A percentile compares a stretch with the other conserved stretches of the same genome.
phyloP scores from a whole-genome alignment of 2,329 filamentous ascomycete genomes.

The Penicillium hesseltinei region DNA sequence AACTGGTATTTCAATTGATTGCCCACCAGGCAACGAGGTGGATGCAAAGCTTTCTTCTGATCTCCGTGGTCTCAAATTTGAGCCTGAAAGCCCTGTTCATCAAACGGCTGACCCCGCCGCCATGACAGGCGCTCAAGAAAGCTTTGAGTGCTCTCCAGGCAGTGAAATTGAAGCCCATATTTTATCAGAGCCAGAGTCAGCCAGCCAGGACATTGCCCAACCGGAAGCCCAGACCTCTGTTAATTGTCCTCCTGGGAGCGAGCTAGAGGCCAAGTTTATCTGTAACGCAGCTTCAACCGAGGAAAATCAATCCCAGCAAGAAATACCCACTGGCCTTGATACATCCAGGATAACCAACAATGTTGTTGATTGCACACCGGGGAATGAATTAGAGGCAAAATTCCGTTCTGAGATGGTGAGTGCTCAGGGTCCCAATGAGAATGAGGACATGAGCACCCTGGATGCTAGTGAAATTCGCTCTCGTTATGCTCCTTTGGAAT shows the following conservation, averaged over 20 bases:
- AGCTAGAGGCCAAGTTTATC: slow-evolving; percentile 13
- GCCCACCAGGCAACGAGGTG: slow-evolving; percentile 11
- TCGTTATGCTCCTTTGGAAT: slow-evolving; percentile 2
- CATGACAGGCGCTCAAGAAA: background rate
- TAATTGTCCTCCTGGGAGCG: slow-evolving; percentile 18
- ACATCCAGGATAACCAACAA: background rate
- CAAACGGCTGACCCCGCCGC: background rate
- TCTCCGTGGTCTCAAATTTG: background rate
- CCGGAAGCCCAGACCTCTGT: background rate
- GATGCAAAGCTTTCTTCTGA: slow-evolving; percentile 11
- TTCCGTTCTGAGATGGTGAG: slow-evolving; percentile 5
- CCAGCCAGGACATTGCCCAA: background rate
- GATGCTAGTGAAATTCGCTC: slow-evolving; percentile 14
- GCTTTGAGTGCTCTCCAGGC: slow-evolving; percentile 5
- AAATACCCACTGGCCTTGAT: background rate
- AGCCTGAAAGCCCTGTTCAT: background rate
- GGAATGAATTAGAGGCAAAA: slow-evolving; percentile 14
- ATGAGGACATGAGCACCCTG: slow-evolving; percentile 2
- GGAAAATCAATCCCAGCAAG: background rate
- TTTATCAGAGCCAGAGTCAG: background rate
- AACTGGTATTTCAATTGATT: slow-evolving; percentile 6
- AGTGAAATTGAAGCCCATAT: slow-evolving; percentile 14
- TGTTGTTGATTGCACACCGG: slow-evolving; percentile 10
- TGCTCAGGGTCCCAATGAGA: background rate
- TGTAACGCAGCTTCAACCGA: background rate